Percentiles rank a stretch among this genome's conserved stretches.
Conservation (phyloP, 306 rosid species). For the Trichosanthes truncata region DNA sequence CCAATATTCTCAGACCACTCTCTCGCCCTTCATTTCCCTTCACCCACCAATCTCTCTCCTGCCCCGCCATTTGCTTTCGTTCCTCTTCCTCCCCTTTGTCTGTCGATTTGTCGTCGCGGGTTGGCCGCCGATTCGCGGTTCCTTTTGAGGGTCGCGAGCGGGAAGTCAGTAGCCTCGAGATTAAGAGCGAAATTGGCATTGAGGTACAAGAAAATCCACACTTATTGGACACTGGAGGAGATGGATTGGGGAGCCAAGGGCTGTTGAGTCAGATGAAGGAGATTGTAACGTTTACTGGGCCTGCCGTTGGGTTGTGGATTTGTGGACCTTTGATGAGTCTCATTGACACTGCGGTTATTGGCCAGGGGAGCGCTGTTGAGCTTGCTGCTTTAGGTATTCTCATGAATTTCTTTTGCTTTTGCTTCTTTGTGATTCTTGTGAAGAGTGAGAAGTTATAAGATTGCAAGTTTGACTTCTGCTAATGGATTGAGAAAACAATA, state of each 20-base stretch:
- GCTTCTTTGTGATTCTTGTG: neutral
- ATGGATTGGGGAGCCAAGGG: constrained; percentile 32
- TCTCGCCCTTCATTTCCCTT: neutral
- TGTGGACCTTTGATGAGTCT: constrained; percentile 88
- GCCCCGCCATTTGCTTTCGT: neutral
- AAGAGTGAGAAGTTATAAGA: neutral
- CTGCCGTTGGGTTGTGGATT: constrained; percentile 76
- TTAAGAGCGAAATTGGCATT: neutral
- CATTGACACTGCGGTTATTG: constrained; percentile 74
- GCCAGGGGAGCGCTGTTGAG: constrained; percentile 84
- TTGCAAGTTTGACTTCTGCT: neutral
- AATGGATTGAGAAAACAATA: neutral
- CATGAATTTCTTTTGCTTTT: neutral
- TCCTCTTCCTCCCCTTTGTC: neutral
- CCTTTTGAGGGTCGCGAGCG: neutral
- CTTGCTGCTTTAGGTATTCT: constrained; percentile 86
- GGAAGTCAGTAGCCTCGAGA: constrained; percentile 11
- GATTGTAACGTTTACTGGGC: constrained; percentile 59
- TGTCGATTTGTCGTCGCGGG: neutral
- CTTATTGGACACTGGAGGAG: constrained; percentile 4
- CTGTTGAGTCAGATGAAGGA: constrained; percentile 66
- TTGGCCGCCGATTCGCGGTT: neutral
- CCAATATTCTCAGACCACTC: neutral
- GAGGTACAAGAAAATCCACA: constrained; percentile 8
- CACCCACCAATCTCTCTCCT: neutral